Base-by-base conservation (phyloP, 2,329 filamentous ascomycete genomes). In the Pseudogymnoascus sp. region DNA sequence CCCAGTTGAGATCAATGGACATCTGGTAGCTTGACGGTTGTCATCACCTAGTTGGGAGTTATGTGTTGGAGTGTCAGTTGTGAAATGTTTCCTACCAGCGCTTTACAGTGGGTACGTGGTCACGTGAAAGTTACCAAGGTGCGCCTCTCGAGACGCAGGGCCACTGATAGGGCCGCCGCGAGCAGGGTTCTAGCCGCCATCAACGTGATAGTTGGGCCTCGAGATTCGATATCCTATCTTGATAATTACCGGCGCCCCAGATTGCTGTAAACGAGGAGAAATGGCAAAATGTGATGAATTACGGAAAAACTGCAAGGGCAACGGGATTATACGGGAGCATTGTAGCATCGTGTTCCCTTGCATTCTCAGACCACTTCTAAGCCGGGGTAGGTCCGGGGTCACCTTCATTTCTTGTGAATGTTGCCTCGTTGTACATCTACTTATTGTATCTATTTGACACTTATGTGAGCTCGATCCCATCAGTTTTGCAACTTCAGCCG, bases 1-100 rank as follows among this genome's bases (percentile, higher is more conserved):
- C 88, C 94, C 94, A 99, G 77, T 96, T 92, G 74, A 99, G 88
- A 73, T 97, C 92, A 79, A 99, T 93, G 69, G 94, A 97, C 94
- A 99, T 99, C 55, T 66, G 65, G 33, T 59, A 61, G 33, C 35
- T 31, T 51, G 58, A 35, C 35, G 25, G 29, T 41, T 41, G 35
- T 51, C 39, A 42, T 63, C 29, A 33, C 41, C 58, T 58, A 12
- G 15, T 13, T 61, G 58, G 29, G 41, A 42, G 41, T 35, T 55
- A 39, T 63, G 17, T 48, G 61, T 17, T 25, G 60, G 41, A 63
- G 35, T 33, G 58, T 29, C 29, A 58, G 10, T 60, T 60, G 25
- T n/a, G 29, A 44, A 35, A 62, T 58, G 42, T 51, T 51, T 17
- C 41, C 33, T 27, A 58, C 21, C 58, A 44, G 17, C 27, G 44